phyloP scores from a whole-genome alignment of 106 monocot species.

The Platanthera zijinensis region DNA sequence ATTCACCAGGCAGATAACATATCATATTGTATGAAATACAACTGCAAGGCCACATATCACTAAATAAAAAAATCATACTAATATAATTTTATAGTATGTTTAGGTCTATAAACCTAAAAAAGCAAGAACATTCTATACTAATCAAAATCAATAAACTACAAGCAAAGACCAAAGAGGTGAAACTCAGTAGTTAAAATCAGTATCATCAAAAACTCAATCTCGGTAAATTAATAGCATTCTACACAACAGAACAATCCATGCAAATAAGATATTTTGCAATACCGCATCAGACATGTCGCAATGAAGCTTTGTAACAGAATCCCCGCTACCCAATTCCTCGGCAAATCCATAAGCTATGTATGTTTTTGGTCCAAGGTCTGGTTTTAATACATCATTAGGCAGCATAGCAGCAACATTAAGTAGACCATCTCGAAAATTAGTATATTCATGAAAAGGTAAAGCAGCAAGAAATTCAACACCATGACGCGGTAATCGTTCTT shows the following conservation, averaged over 20 bases:
- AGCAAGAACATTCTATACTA: not conserved
- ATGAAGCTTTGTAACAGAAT: constrained; percentile 22
- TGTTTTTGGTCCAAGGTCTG: constrained; percentile 22
- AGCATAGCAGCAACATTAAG: constrained; percentile 18
- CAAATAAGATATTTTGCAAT: not conserved
- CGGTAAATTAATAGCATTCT: not conserved
- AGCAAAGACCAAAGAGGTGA: not conserved
- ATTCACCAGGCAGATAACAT: not conserved
- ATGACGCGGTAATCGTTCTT: constrained; percentile 14
- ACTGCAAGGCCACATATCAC: not conserved
- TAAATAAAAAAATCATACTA: not conserved
- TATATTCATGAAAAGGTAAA: constrained; percentile 20
- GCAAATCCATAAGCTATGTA: constrained; percentile 20
- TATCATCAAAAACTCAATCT: not conserved
- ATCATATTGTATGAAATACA: not conserved
- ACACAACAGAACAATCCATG: not conserved
- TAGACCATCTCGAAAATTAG: constrained; percentile 11
- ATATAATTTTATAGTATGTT: not conserved
- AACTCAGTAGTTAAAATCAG: not conserved
- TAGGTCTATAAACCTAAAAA: not conserved
- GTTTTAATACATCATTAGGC: constrained; percentile 12
- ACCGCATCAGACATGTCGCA: constrained; percentile 26
- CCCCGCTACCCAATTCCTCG: constrained; percentile 16
- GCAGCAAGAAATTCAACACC: constrained; percentile 14
- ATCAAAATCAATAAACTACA: not conserved